Evolutionary conservation across 257 asterid species (phyloP), one percentile per base, ranked within the genome.

Genomic region (Catharanthus roseus): DNA sequence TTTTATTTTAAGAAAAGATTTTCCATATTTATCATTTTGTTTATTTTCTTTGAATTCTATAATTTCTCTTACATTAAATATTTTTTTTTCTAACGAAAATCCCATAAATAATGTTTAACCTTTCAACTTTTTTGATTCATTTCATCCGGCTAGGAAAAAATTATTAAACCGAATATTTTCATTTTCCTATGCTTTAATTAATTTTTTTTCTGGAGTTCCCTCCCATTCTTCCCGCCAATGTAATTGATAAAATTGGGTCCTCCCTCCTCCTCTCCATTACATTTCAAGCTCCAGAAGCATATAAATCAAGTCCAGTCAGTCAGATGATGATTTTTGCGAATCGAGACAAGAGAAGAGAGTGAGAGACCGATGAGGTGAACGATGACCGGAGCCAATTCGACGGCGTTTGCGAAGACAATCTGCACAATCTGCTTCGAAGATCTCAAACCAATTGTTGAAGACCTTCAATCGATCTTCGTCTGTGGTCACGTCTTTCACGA

Each of bases 401-500:
- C 79, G 58, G 67, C 95, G 28, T 88, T 85, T 81, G 77, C 90
- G 33, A 91, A 89, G 81, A 87, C 96, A 15, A 91, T 93, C 16
- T 91, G 97, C 65, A 86, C 99, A 61, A 93, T 93, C 77, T 95
- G 97, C 84, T 95, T 74, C 41, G 99, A 95, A 73, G 99, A 95
- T 75, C 97, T 95, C 74, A 95, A 95, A 65, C 99, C 99, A 33
- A 44, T 87, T 9, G 76, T 80, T 47, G 97, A 89, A 84, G 97
- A 95, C 64, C 96, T 91, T 39, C 97, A 91, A 69, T 82, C 93
- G 23, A 95, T 95, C 72, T 89, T 91, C 51, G 79, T 91, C 28
- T 95, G 99, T 73, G 99, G 99, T 73, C 99, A 95, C 64, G 99
- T 95, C 65, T 89, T 95, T 82, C 99, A 95, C 86, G 99, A 95